Evolutionary conservation across 768 basidiomycete genomes (phyloP), one percentile per base, ranked within the genome.

Genomic region (Mycena alexandri): DNA sequence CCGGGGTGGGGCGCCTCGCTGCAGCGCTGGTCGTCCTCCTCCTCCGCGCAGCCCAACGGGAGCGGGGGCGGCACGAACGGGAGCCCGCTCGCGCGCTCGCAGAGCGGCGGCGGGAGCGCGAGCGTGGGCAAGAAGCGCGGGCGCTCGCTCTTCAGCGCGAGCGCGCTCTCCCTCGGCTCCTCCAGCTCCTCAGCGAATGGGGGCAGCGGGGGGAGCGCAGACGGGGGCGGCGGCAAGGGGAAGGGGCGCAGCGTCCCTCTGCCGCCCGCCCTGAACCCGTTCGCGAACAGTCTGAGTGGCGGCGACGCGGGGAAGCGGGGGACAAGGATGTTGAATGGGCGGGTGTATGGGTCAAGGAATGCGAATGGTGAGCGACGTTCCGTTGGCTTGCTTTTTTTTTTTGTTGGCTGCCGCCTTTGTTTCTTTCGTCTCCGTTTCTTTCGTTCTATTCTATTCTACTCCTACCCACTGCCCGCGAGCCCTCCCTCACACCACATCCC

Each of bases 251-350:
- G 25, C 22, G 61, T 36, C 7, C 56, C n/a, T n/a, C n/a, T n/a
- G n/a, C n/a, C 64, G 11, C 63, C 69, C 2, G 52, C 58, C 9
- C 38, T 55, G 24, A 71, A 71, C 55, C 63, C 65, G 48, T 64
- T 65, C 48, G 65, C 63, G 38, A 61, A 61, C 38, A 64, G 63
- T 19, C 50, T 65, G 5, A 54, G 53, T 17, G 61, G n/a, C 11
- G 33, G 29, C 6, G 51, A 52, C 29, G 29, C 29, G 17, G 2
- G 58, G 61, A 55, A 73, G 74, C 79, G 79, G 60, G 85, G 85
- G 60, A 82, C 86, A 5, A 85, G 84, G 61, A 90, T 96, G 91
- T 84, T 96, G 67, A 96, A 96, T 73, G 95, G 95, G 0, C 85
- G 95, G 25, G 87, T 95, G 0, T 96, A 96, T 71, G 94, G 95